Base-by-base conservation (phyloP, 371 early-diverging fungal species). In the Batrachochytrium dendrobatidis region DNA sequence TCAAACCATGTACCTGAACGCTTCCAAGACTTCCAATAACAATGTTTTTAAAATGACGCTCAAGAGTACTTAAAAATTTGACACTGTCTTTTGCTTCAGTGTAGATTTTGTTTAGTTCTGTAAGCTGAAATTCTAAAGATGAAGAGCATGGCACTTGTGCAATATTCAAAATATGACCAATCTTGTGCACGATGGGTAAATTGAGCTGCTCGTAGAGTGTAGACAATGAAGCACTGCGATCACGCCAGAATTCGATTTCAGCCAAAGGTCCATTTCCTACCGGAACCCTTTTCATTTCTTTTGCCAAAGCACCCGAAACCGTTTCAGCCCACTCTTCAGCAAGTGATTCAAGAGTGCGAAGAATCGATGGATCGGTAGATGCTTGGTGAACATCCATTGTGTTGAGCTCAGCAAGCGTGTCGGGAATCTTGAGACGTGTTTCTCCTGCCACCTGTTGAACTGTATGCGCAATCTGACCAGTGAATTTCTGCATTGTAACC, bases 41-140 rank as follows among this genome's bases (percentile, higher is more conserved):
- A 43, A 82, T 72, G 43, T 71, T 75, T 59, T 82, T 82, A 60
- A 82, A 82, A 34, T 80, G 82, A 1, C 82, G 67, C 59, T 82
- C 82, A 15, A 82, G 66, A 10, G 82, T 82, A 33, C 67, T 65
- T 7, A 82, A 65, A 55, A 82, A 82, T 61, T 80, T 80, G 58
- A 80, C 79, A 51, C 80, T 82, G 60, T 82, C 82, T 57, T 73
- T 75, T 2, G 82, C 80, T 52, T 82, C 82, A 3, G 79, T 71
- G 58, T 80, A 76, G 34, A 73, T 65, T 60, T 80, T 80, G 54
- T 71, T 74, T 8, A 82, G 66, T 55, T 82, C 82, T 17, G 51
- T 55, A 6, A 82, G 63, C 35, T 79, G 77, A 53, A 72, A 74
- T 30, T 82, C 80, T 26, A 82, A 63, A 1, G 76, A 59, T 25